phyloP scores from a whole-genome alignment of 371 early-diverging fungal genomes.

The Mucor velutinosus region DNA sequence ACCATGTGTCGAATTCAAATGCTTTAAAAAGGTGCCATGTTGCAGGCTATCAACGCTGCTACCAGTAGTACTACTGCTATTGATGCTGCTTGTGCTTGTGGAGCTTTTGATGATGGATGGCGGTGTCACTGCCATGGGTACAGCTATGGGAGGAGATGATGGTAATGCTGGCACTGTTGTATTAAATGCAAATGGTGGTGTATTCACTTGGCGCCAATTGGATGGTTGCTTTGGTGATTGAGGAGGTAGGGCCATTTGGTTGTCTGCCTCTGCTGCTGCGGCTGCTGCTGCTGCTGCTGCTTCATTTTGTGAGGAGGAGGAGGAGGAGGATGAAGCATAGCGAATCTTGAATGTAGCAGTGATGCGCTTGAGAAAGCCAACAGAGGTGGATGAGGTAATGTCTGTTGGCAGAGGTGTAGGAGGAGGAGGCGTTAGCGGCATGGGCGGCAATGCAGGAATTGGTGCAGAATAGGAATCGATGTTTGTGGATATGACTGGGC shows the following conservation, averaged over 20 bases:
- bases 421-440: not conserved
- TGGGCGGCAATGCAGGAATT: not conserved
- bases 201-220: constrained; percentile 25
- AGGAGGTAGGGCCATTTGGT: not conserved
- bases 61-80: constrained; percentile 15
- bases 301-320: not conserved
- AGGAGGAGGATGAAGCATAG: not conserved
- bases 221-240: constrained; percentile 17
- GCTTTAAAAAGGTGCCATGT: not conserved
- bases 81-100: constrained; percentile 14
- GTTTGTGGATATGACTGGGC: not conserved
- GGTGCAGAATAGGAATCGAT: not conserved
- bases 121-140: not conserved
- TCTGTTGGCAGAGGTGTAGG: not conserved
- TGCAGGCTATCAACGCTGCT: not conserved
- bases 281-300: not conserved
- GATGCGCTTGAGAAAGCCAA: constrained; percentile 11
- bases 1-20: not conserved
- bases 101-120: constrained; percentile 3
- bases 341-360: constrained; percentile 9
- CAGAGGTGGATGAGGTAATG: not conserved
- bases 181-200: constrained; percentile 10
- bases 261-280: not conserved
- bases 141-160: not conserved
- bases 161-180: not conserved